Base-by-base conservation (phyloP, 1,284 basidiomycete genomes). In the Cutaneotrichosporon spelunceum region DNA sequence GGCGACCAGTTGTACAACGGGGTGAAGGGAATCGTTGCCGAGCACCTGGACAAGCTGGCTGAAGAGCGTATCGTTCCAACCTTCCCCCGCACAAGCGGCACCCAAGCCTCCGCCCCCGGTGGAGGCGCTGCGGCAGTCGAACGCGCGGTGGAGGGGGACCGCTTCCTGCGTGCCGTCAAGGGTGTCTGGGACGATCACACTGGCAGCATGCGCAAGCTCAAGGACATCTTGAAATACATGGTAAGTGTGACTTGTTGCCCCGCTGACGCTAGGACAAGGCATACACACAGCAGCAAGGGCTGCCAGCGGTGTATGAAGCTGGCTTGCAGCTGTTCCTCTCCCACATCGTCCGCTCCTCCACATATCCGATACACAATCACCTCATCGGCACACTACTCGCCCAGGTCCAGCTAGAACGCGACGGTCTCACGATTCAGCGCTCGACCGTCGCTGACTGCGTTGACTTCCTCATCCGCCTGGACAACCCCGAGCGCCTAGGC, bases 211-310 rank as follows among this genome's bases (percentile, higher is more conserved):
- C 83, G 84, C 48, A 93, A 94, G 75, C 79, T 99, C 61, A 86
- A 88, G 42, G 93, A 94, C 74, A 86, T 99, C 36, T 82, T 99
- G 68, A 92, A 91, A 73, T 99, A 99, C 76, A 95, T 99, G 90
- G 95, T 94, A 69, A 69, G 86, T 74, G 16, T 14, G 6, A 24
- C n/a, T 5, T 13, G 14, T 24, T 26, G 53, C 16, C 23, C 1
- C 19, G 27, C 26, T 49, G 36, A 36, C 34, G n/a, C n/a, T 74
- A 95, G 94, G 94, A 98, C 81, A 89, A 90, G 53, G 88, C 90
- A 7, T 90, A 94, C 72, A 88, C 89, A 0, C 85, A 85, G 62
- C 77, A 83, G 24, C 87, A 87, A 33, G 81, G 83, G 16, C 86
- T 94, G 2, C 91, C 89, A 1, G 83, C 86, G 55, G 92, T 91